A percentile compares a stretch with the other conserved stretches of the same genome.
phyloP scores from a whole-genome alignment of 352 stramenopile species.

The Thalassiosira delicatula region DNA sequence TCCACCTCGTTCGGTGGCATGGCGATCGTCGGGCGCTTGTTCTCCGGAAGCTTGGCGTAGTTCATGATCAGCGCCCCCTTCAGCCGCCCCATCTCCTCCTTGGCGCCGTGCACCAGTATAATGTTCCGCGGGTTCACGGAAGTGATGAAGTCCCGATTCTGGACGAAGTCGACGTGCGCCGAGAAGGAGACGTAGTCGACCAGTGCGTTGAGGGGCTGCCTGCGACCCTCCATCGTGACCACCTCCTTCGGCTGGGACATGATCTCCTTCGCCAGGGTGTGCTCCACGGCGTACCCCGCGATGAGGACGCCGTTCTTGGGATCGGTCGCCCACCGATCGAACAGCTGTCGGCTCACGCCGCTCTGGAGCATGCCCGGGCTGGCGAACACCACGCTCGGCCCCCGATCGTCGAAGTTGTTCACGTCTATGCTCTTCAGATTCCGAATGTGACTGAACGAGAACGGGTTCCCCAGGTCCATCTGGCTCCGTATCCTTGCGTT shows the following conservation, averaged over 20 bases:
- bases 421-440: slow-evolving; percentile 96
- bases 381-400: slow-evolving; percentile 97
- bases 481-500: slow-evolving; percentile 93
- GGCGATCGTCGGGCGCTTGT: slow-evolving; percentile 82
- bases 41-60: slow-evolving; percentile 80
- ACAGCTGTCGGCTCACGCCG: slow-evolving; percentile 96
- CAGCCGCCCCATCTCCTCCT: slow-evolving; percentile 96
- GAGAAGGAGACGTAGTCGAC: slow-evolving; percentile 98
- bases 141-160: slow-evolving; percentile 95
- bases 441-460: slow-evolving; percentile 96
- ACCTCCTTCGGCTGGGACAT: slow-evolving; percentile 95
- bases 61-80: slow-evolving; percentile 90
- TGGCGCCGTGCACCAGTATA: slow-evolving; percentile 93
- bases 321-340: slow-evolving; percentile 97
- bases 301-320: slow-evolving; percentile 98
- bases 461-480: slow-evolving; percentile 98
- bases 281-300: slow-evolving; percentile 98
- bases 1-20: slow-evolving; percentile 86
- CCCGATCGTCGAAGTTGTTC: slow-evolving; percentile 94
- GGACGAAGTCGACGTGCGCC: slow-evolving; percentile 96
- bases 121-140: slow-evolving; percentile 88
- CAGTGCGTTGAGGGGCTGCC: slow-evolving; percentile 92
- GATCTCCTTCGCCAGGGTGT: slow-evolving; percentile 97
- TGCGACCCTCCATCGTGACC: slow-evolving; percentile 90
- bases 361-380: slow-evolving; percentile 98